Percentiles rank a stretch among this genome's conserved stretches.
Evolutionary conservation across 2,329 filamentous ascomycete genomes (phyloP).

Genomic region (Pseudogymnoascus sp.): DNA sequence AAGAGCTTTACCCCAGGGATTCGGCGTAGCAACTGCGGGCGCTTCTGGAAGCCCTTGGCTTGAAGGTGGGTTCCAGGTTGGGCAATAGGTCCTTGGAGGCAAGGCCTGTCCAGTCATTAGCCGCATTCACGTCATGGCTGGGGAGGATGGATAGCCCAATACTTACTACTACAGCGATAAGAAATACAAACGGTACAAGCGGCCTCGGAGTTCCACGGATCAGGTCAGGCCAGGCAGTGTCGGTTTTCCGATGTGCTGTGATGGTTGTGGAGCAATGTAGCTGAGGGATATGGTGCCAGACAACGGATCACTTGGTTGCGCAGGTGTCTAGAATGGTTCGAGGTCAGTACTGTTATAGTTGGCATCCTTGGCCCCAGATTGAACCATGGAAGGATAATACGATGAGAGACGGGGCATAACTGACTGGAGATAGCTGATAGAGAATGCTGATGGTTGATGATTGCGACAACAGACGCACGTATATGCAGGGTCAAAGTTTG

Average conservation of each 20-base stretch:
- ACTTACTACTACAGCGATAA: background rate
- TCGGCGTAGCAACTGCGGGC: conserved; percentile 7
- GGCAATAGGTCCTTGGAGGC: conserved; percentile 9
- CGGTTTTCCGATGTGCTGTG: background rate
- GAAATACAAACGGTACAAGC: background rate
- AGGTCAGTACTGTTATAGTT: background rate
- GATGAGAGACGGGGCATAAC: background rate
- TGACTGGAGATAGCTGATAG: background rate
- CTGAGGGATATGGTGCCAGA: background rate
- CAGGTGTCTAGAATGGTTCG: background rate
- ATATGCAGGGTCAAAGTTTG: background rate
- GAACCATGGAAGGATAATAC: background rate
- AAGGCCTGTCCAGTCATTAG: conserved; percentile 3
- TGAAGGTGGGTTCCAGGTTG: conserved; percentile 8
- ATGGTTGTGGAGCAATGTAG: background rate
- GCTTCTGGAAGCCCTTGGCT: background rate
- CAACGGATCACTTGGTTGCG: background rate
- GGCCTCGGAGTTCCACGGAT: background rate
- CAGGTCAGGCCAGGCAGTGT: background rate
- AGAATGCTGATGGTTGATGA: background rate
- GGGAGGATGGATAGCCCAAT: background rate
- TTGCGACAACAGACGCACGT: conserved; percentile 4
- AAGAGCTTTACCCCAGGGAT: conserved; percentile 1
- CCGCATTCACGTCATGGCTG: background rate
- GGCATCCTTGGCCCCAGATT: background rate